Base-by-base conservation (phyloP, 805 yeast genomes). In the Saccharomycopsis synnaedendra region DNA sequence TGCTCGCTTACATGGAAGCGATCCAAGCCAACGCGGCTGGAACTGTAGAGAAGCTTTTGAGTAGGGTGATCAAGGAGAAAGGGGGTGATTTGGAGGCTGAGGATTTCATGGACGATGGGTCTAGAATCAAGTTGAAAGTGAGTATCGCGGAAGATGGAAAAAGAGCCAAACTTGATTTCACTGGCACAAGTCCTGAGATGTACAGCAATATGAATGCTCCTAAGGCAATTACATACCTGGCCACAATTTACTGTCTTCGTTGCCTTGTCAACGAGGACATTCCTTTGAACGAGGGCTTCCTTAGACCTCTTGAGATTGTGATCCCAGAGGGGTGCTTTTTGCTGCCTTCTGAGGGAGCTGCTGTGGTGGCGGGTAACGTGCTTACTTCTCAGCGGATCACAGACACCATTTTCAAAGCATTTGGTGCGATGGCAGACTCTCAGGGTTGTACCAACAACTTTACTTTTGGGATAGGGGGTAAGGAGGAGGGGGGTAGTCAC, bases 361-460 rank as follows among this genome's bases (percentile, higher is more conserved):
- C 97, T 1, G 95, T 87, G 36, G 97, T 90, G 19, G 93, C 89
- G 41, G 96, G 96, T 5, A 90, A 90, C 62, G 97, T 90, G 5
- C 83, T 89, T 65, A 90, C 97, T 1, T 83, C 96, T 1, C 97
- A 93, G 64, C 74, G 97, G 56, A 79, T 93, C 42, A 88, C 95
- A 0, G 97, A 89, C 64, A 90, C 85, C 2, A 76, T 93, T 39
- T 69, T 90, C 58, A 82, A 81, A 57, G 93, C 97, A 0, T 88
- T 93, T 61, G 72, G 76, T 52, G 87, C 88, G 4, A 84, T 87
- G 68, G 97, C 97, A 2, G 96, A 88, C 55, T 88, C 97, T 1
- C 97, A 90, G 65, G 96, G 97, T 40, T 88, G 93, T 51, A 86
- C 96, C 63, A 90, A 93, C 64, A 93, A 90, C 64, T 77, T 90